Percentiles rank a stretch among this genome's conserved stretches.
phyloP scores from a whole-genome alignment of 2,329 filamentous ascomycete genomes.

The Diaporthe citri region DNA sequence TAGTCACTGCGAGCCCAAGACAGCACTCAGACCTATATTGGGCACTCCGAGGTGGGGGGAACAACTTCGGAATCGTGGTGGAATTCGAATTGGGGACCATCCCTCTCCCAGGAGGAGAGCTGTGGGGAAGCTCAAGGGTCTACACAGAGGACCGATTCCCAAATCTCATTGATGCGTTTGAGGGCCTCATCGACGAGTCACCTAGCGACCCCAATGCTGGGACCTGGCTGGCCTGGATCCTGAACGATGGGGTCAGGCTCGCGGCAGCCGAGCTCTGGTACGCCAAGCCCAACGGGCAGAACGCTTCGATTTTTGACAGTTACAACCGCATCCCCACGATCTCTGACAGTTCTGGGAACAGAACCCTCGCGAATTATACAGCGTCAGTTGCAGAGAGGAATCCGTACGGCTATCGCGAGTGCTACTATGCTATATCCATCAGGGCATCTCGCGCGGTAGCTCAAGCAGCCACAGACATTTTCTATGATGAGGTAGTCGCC shows the following conservation, averaged over 20 bases:
- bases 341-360: conserved; percentile 45
- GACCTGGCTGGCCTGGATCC: conserved; percentile 47
- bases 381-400: conserved; percentile 29
- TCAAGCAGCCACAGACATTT: conserved; percentile 40
- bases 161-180: conserved; percentile 49
- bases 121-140: conserved; percentile 54
- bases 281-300: conserved; percentile 48
- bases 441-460: conserved; percentile 43
- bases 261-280: conserved; percentile 53
- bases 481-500: conserved; percentile 31
- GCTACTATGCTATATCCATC: conserved; percentile 43
- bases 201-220: conserved; percentile 51
- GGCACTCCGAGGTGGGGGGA: conserved; percentile 67
- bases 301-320: conserved; percentile 53
- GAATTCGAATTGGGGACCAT: conserved; percentile 59
- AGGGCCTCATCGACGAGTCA: conserved; percentile 48
- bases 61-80: conserved; percentile 68
- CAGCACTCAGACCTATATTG: conserved; percentile 67
- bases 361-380: conserved; percentile 40
- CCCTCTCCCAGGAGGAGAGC: conserved; percentile 46
- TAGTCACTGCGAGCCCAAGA: conserved; percentile 55
- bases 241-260: conserved; percentile 43
- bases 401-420: conserved; percentile 43
- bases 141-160: conserved; percentile 49
- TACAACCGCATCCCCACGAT: conserved; percentile 51